Percentiles rank a stretch among this genome's conserved stretches.
phyloP scores from a whole-genome alignment of 1,284 basidiomycete genomes.

The Agroathelia rolfsii region DNA sequence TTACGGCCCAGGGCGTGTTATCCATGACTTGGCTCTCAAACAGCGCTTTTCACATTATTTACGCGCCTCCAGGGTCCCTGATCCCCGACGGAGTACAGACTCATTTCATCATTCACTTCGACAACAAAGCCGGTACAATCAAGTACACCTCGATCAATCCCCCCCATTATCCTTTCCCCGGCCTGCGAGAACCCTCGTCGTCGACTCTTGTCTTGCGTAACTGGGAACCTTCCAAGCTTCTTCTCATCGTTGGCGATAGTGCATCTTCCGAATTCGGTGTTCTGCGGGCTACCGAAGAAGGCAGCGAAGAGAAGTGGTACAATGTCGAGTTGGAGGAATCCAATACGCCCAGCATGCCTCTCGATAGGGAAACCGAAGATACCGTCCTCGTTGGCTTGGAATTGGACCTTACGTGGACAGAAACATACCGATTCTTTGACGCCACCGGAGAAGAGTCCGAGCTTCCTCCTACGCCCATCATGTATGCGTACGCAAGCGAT shows the following conservation, averaged over 20 bases:
- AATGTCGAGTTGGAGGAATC: conserved; percentile 70
- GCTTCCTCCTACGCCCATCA: conserved; percentile 52
- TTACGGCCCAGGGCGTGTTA: conserved; percentile 39
- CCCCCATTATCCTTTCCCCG: conserved; percentile 44
- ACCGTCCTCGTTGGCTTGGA: conserved; percentile 63
- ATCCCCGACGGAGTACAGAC: conserved; percentile 38
- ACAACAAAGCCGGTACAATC: conserved; percentile 43
- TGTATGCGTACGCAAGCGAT: conserved; percentile 74
- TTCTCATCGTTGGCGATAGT: conserved; percentile 64
- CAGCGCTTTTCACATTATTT: conserved; percentile 60
- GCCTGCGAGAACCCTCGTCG: conserved; percentile 42
- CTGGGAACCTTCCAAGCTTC: conserved; percentile 54
- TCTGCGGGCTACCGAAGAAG: conserved; percentile 39
- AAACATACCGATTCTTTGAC: conserved; percentile 28
- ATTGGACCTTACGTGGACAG: conserved; percentile 54
- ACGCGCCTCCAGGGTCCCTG: conserved; percentile 35
- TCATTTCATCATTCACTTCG: conserved; percentile 54
- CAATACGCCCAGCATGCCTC: conserved; percentile 54
- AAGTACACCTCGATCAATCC: conserved; percentile 38
- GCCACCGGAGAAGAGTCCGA: conserved; percentile 36
- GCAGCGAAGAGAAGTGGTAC: conserved; percentile 45
- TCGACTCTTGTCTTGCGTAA: conserved; percentile 47
- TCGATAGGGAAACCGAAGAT: conserved; percentile 63
- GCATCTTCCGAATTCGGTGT: conserved; percentile 72
- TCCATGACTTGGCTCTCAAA: conserved; percentile 67